These are phyloP conservation scores for Dendrobium huoshanense DNA, from an alignment of 106 monocot species.

Conservation along the genomic window DNA sequence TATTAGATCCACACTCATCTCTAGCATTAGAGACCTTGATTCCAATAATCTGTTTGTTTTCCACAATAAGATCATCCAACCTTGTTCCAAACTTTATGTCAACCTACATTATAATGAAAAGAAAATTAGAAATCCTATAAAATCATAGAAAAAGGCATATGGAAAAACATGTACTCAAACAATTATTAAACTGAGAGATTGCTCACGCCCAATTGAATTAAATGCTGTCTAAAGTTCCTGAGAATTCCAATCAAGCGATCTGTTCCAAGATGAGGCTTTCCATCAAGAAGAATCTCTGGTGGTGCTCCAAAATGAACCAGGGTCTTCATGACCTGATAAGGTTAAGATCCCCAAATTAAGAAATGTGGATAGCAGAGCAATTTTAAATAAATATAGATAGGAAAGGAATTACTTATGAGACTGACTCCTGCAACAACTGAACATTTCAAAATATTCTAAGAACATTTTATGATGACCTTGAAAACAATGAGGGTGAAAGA, in stretches of 20 bases:
- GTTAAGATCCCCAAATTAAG: not conserved
- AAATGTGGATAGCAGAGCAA: not conserved
- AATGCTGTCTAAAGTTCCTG: slow-evolving; percentile 71
- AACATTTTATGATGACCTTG: not conserved
- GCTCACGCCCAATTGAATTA: slow-evolving; percentile 79
- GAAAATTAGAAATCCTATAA: not conserved
- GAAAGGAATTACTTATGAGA: not conserved
- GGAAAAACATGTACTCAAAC: not conserved
- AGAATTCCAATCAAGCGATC: slow-evolving; percentile 79
- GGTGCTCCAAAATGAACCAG: slow-evolving; percentile 96
- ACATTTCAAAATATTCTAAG: not conserved
- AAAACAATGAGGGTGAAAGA: not conserved
- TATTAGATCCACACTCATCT: slow-evolving; percentile 24
- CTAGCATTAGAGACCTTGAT: slow-evolving; percentile 53
- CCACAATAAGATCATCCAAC: slow-evolving; percentile 74
- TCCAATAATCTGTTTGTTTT: slow-evolving; percentile 60
- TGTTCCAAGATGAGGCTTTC: slow-evolving; percentile 95
- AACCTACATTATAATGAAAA: slow-evolving; percentile 43
- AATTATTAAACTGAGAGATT: slow-evolving; percentile 4
- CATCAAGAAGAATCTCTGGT: slow-evolving; percentile 75
- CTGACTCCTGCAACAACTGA: not conserved
- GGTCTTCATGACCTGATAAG: slow-evolving; percentile 76
- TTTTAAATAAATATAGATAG: not conserved
- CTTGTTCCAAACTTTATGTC: slow-evolving; percentile 79
- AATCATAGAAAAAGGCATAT: not conserved